These are phyloP conservation scores for Colletotrichum sp. DNA, from an alignment of 2,329 filamentous ascomycete species.

Conservation along the genomic window DNA sequence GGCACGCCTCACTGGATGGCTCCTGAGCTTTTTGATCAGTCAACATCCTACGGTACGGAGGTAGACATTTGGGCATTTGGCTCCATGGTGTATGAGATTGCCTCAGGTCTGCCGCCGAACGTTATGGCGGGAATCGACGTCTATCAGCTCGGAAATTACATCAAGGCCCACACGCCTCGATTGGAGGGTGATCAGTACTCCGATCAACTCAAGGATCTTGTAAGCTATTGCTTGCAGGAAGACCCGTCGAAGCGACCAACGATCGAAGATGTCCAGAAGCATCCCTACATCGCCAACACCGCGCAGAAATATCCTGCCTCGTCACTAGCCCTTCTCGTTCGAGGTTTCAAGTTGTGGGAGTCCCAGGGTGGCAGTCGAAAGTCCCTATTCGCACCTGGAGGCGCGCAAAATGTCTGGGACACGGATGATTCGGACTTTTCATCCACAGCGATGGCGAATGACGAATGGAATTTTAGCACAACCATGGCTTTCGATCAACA, in stretches of 20 bases:
- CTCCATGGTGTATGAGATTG: constrained; percentile 80
- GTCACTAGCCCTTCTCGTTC: constrained; percentile 68
- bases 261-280: constrained; percentile 71
- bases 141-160: constrained; percentile 52
- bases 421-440: constrained; percentile 40
- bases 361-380: constrained; percentile 72
- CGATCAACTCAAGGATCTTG: constrained; percentile 68
- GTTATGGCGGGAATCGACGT: constrained; percentile 58
- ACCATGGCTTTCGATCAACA: constrained; percentile 67
- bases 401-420: constrained; percentile 55
- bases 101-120: constrained; percentile 77
- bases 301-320: constrained; percentile 66
- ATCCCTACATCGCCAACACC: constrained; percentile 71
- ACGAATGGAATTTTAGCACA: constrained; percentile 72
- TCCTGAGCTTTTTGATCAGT: constrained; percentile 72
- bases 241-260: constrained; percentile 71
- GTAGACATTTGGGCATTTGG: constrained; percentile 88
- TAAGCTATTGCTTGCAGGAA: constrained; percentile 75
- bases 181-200: constrained; percentile 77
- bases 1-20: constrained; percentile 90
- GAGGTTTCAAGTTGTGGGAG: constrained; percentile 78
- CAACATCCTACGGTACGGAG: constrained; percentile 70
- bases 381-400: constrained; percentile 64
- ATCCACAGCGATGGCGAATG: constrained; percentile 51
- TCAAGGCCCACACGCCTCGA: constrained; percentile 67